Evolutionary conservation across 306 rosid species (phyloP).

Genomic region (Vigna mungo): DNA sequence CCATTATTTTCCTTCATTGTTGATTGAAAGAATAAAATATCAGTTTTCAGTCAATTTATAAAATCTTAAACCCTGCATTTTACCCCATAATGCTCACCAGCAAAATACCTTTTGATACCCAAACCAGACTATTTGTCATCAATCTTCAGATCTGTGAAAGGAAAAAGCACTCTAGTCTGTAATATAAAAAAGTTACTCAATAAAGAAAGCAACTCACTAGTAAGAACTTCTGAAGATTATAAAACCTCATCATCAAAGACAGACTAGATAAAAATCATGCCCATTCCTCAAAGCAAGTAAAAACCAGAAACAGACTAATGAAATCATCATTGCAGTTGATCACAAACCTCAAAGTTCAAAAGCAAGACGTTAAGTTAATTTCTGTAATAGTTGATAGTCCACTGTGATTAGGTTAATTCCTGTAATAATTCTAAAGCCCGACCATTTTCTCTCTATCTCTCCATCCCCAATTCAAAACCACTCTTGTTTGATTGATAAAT

Average conservation of each 20-base stretch:
- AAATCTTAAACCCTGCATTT: slow-evolving; percentile 25
- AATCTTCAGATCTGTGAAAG: slow-evolving; percentile 50
- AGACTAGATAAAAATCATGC: slow-evolving; percentile 15
- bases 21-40: slow-evolving; percentile 32
- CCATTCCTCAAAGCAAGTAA: slow-evolving; percentile 7
- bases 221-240: slow-evolving; percentile 31
- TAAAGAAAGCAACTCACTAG: slow-evolving; percentile 38
- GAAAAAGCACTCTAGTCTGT: slow-evolving; percentile 19
- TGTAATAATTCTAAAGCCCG: background rate
- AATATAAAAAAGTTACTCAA: slow-evolving; percentile 9
- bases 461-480: slow-evolving; percentile 17
- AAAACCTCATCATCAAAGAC: slow-evolving; percentile 29
- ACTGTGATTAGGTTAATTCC: background rate
- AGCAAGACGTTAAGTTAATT: slow-evolving; percentile 10
- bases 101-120: slow-evolving; percentile 43
- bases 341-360: background rate
- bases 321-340: slow-evolving; percentile 24
- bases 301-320: slow-evolving; percentile 16
- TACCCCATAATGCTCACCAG: slow-evolving; percentile 47
- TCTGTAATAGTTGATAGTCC: background rate
- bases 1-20: slow-evolving; percentile 62
- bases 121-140: slow-evolving; percentile 49
- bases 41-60: slow-evolving; percentile 38
- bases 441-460: background rate
- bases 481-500: background rate